Evolutionary conservation across 2,329 filamentous ascomycete species (phyloP), one percentile per base, ranked within the genome.

Genomic region (Microcera coccophila): DNA sequence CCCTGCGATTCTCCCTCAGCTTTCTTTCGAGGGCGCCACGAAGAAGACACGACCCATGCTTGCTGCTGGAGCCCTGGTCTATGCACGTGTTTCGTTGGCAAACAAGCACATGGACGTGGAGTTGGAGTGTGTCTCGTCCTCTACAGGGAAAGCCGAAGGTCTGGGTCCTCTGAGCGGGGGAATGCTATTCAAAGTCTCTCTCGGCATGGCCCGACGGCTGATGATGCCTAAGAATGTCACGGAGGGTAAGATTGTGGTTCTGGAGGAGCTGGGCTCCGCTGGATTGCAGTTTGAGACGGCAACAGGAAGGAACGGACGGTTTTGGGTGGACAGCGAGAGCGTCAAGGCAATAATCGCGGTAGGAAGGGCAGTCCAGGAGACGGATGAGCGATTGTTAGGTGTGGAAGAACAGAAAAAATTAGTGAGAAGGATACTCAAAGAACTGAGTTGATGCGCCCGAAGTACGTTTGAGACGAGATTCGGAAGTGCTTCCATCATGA

Each of bases 241-340:
- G 39, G 74, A 78, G 39, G 85, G 83, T 14, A 79, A 78, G 17
- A 66, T 95, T 7, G 78, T 82, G 3, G 76, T 96, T 19, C 66
- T 97, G 43, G 87, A 95, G 50, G 86, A 89, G 60, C 69, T 97
- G 12, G 90, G 84, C 3, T 65, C 62, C 3, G 82, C 83, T 44
- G 91, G 88, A 41, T 67, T 95, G 12, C 82, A 86, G 16, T 98
- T 97, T 63, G 93, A 98, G 72, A 87, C 94, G 46, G 91, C 91
- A 1, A 87, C 95, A 8, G 93, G 93, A 15, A 81, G 89, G 59
- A 98, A 98, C 65, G 93, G 93, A 31, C 84, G 81, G 63, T 79
- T 97, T 17, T 97, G 93, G 90, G 86, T 97, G 12, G 84, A 91
- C 60, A 90, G 85, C 53, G 86, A 85, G 20, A 85, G 74, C 48